A percentile compares a stretch with the other conserved stretches of the same genome.
Evolutionary conservation across 495 filamentous ascomycete genomes (phyloP).

Genomic region (Annulohypoxylon maeteangense): DNA sequence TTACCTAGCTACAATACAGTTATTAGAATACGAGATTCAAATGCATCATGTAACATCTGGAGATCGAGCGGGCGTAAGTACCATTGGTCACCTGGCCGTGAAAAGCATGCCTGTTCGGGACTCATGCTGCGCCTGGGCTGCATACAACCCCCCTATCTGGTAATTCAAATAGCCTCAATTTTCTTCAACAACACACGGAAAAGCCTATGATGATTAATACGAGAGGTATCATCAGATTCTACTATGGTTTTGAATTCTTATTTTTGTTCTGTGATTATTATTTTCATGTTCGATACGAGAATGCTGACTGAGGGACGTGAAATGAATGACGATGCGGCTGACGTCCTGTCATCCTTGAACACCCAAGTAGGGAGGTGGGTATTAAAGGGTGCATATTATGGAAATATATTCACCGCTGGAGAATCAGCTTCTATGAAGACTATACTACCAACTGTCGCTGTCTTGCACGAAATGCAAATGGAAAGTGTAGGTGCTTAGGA

Average conservation of each 20-base stretch:
- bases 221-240: conserved; percentile 15
- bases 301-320: not conserved
- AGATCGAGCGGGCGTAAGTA: conserved; percentile 29
- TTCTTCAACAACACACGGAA: conserved; percentile 5
- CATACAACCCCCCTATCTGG: conserved; percentile 26
- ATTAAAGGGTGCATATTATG: not conserved
- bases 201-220: conserved; percentile 6
- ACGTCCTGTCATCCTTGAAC: not conserved
- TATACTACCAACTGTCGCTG: not conserved
- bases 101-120: conserved; percentile 17
- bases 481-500: no score
- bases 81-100: conserved; percentile 23
- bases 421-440: not conserved
- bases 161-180: conserved; percentile 8
- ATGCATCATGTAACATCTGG: conserved; percentile 24
- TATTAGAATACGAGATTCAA: conserved; percentile 35
- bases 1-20: not conserved
- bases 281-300: conserved; percentile 3
- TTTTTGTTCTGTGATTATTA: not conserved
- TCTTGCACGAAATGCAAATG: no score
- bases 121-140: conserved; percentile 21
- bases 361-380: not conserved
- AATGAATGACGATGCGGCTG: not conserved
- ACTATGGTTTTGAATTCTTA: not conserved
- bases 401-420: not conserved